phyloP scores from a whole-genome alignment of 2,329 filamentous ascomycete species.

The Ophiostoma sp. region DNA sequence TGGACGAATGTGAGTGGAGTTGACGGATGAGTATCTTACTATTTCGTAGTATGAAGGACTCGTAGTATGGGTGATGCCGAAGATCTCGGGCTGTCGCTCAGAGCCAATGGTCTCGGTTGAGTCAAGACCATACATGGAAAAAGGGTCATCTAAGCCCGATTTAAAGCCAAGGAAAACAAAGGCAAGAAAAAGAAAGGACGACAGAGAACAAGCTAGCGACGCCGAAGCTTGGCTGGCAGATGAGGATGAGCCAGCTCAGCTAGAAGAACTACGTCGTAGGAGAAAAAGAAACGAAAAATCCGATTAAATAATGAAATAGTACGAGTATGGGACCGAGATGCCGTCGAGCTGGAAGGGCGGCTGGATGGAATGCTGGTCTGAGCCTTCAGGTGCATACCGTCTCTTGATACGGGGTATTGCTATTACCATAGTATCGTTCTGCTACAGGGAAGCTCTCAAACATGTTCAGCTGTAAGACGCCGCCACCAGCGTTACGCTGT shows the following conservation, averaged over 20 bases:
- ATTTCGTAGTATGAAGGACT: no score
- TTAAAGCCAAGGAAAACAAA: neutral
- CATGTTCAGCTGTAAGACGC: no score
- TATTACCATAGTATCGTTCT: neutral
- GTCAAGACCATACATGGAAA: no score
- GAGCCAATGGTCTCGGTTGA: no score
- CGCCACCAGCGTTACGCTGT: constrained; percentile 1
- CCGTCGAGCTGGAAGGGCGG: no score
- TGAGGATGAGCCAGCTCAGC: neutral
- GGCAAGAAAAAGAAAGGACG: neutral
- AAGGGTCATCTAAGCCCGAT: no score
- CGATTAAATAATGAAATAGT: no score
- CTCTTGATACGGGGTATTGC: neutral
- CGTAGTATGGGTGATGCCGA: no score
- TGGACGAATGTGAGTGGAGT: no score
- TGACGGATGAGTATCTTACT: no score
- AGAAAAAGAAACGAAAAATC: neutral
- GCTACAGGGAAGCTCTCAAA: neutral
- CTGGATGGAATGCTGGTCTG: neutral
- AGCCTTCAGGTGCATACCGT: neutral
- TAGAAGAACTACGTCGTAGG: neutral
- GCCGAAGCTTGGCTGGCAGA: neutral
- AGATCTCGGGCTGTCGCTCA: no score
- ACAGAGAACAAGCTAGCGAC: neutral
- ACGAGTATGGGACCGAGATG: no score